A percentile compares a stretch with the other conserved stretches of the same genome.
Conservation (phyloP, 2,329 filamentous ascomycete species). For the Ceratocystiopsis brevicomis region DNA sequence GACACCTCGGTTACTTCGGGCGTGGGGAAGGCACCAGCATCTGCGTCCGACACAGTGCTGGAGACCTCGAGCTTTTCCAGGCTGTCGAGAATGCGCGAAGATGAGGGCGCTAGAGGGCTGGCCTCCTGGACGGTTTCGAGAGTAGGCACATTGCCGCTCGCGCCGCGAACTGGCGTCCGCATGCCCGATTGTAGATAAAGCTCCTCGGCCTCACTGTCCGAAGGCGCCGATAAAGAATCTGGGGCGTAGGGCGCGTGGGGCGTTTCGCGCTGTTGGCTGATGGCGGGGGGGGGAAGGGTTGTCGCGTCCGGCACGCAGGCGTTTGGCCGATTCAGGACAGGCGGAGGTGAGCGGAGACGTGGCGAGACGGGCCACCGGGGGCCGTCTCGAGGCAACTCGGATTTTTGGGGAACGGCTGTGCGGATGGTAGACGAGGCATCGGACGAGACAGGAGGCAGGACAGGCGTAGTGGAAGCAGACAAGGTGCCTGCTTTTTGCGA, state of each 20-base stretch:
- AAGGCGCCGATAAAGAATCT: conserved; percentile 19
- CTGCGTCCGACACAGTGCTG: conserved; percentile 24
- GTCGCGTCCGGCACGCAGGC: neutral
- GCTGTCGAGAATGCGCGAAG: too few relatives aligned
- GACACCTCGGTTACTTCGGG: conserved; percentile 21
- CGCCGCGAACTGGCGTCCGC: conserved; percentile 40
- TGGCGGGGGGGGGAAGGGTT: conserved; percentile 24
- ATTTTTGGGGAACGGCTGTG: conserved; percentile 46
- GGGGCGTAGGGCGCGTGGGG: conserved; percentile 25
- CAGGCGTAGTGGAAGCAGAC: conserved; percentile 48
- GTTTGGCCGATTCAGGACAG: conserved; percentile 25
- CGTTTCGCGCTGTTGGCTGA: conserved; percentile 31
- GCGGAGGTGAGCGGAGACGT: conserved; percentile 58
- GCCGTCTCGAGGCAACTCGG: conserved; percentile 33
- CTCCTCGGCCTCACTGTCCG: conserved; percentile 36
- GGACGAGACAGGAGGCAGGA: conserved; percentile 38
- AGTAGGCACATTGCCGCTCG: conserved; percentile 38
- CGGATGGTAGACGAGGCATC: conserved; percentile 37
- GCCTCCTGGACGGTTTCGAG: conserved; percentile 87
- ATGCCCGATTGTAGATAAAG: conserved; percentile 28
- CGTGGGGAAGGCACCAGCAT: conserved; percentile 19
- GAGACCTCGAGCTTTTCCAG: conserved; percentile 31
- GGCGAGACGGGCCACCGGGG: conserved; percentile 64
- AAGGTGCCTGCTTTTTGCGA: conserved; percentile 39
- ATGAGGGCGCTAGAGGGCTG: conserved; percentile 55